These are phyloP conservation scores for Dendrostoma leiphaemia DNA, from an alignment of 2,329 filamentous ascomycete species.

Conservation along the genomic window DNA sequence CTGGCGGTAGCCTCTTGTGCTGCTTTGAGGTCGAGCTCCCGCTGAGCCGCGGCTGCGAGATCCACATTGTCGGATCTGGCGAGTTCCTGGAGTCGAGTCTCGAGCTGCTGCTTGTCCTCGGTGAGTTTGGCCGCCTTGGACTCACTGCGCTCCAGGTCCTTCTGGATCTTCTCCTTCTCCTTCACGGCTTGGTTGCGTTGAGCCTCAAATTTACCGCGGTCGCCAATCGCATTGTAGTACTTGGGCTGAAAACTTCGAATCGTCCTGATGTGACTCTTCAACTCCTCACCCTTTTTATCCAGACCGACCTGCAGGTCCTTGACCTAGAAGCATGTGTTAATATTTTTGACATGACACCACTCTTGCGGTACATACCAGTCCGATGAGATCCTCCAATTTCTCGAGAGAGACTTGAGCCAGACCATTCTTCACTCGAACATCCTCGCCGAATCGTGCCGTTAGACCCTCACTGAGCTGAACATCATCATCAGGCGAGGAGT, in stretches of 20 bases:
- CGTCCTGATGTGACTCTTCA: conserved; percentile 45
- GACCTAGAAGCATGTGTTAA: conserved; percentile 30
- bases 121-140: conserved; percentile 37
- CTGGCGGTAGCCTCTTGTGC: conserved; percentile 36
- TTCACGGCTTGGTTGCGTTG: conserved; percentile 38
- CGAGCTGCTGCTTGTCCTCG: conserved; percentile 34
- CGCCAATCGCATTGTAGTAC: conserved; percentile 49
- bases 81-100: conserved; percentile 37
- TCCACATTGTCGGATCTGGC: conserved; percentile 36
- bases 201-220: conserved; percentile 46
- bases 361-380: conserved; percentile 30
- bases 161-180: conserved; percentile 34
- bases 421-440: conserved; percentile 15
- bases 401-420: conserved; percentile 23
- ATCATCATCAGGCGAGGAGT: conserved; percentile 21
- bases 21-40: conserved; percentile 39
- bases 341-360: not conserved
- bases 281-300: conserved; percentile 30
- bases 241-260: conserved; percentile 43
- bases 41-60: conserved; percentile 36
- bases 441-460: conserved; percentile 27
- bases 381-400: conserved; percentile 37
- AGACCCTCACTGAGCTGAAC: conserved; percentile 29
- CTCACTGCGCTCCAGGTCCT: conserved; percentile 36
- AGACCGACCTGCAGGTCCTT: conserved; percentile 35